Percentiles rank a stretch among this genome's conserved stretches.
phyloP scores from a whole-genome alignment of 306 rosid species.

The Cicer pinnatifidum region DNA sequence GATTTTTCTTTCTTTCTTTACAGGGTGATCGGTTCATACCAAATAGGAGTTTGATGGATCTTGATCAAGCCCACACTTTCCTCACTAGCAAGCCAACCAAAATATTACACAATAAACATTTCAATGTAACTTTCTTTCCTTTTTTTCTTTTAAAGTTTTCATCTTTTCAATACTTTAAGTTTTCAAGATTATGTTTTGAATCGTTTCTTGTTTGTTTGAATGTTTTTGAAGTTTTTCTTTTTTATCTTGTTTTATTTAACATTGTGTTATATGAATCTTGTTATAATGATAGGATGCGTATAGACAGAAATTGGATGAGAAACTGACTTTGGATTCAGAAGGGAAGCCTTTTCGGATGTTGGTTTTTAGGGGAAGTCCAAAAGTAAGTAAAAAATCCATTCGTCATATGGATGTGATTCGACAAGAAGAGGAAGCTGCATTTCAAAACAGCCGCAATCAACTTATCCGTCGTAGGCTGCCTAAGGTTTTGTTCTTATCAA shows the following conservation, averaged over 20 bases:
- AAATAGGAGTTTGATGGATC: conserved; percentile 91
- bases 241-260: not conserved
- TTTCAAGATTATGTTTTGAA: no score
- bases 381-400: conserved; percentile 61
- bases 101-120: conserved; percentile 43
- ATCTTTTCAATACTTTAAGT: no score
- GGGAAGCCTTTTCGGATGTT: conserved; percentile 77
- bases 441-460: conserved; percentile 44
- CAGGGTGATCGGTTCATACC: conserved; percentile 91
- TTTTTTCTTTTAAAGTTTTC: not conserved
- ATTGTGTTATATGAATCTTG: not conserved
- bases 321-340: conserved; percentile 66
- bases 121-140: conserved; percentile 46
- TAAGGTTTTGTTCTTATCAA: conserved; percentile 47
- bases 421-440: conserved; percentile 53
- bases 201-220: no score
- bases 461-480: conserved; percentile 54
- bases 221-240: no score
- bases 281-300: conserved; percentile 57
- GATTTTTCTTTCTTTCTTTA: not conserved
- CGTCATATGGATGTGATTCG: conserved; percentile 67
- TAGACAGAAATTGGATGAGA: conserved; percentile 59
- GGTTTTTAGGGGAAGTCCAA: conserved; percentile 86
- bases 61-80: conserved; percentile 86
- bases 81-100: conserved; percentile 58